These are phyloP conservation scores for Zygoascus meyerae DNA, from an alignment of 1,139 yeast genomes.

Conservation along the genomic window DNA sequence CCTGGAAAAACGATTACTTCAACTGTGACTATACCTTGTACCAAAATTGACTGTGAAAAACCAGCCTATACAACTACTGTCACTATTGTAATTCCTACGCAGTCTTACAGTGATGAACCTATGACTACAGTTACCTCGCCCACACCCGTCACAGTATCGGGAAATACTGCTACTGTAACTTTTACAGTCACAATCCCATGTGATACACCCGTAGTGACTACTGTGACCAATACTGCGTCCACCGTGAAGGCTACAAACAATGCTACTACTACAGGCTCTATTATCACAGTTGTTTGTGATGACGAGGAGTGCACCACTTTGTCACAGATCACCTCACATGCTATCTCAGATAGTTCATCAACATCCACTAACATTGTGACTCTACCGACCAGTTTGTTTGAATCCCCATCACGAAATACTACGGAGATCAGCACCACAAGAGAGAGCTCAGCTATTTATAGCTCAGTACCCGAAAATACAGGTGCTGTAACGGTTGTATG, in stretches of 20 bases:
- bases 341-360: neutral
- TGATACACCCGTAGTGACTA: conserved; percentile 10
- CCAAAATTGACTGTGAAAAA: conserved; percentile 13
- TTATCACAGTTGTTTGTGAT: conserved; percentile 4
- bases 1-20: conserved; percentile 3
- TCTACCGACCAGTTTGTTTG: too few relatives aligned
- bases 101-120: conserved; percentile 12
- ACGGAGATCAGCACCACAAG: neutral
- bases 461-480: neutral
- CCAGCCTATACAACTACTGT: conserved; percentile 15
- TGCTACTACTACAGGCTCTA: conserved; percentile 10
- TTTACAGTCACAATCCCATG: conserved; percentile 24
- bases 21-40: conserved; percentile 20
- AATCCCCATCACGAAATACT: neutral
- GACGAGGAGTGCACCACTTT: neutral
- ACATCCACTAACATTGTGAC: neutral
- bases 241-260: conserved; percentile 7
- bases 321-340: neutral
- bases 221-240: conserved; percentile 1
- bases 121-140: conserved; percentile 13
- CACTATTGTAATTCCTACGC: conserved; percentile 13
- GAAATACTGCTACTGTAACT: conserved; percentile 16
- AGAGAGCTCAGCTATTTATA: neutral
- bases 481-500: neutral
- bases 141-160: conserved; percentile 11